phyloP scores from a whole-genome alignment of 2,329 filamentous ascomycete genomes.

The Exutisphaerella laricina region DNA sequence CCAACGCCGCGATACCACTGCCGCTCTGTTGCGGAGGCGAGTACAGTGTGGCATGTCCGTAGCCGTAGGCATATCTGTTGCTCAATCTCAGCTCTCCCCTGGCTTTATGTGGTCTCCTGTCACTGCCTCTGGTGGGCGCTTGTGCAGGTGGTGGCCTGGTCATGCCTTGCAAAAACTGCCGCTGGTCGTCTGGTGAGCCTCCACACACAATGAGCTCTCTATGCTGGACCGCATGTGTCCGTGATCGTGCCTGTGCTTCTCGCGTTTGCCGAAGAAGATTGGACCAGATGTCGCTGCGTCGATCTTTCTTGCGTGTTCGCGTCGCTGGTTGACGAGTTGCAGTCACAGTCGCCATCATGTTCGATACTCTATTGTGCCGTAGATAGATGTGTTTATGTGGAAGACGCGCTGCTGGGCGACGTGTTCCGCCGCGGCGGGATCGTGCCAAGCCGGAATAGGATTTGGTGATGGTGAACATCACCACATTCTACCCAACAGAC shows the following conservation, averaged over 20 bases:
- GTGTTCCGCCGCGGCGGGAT: background rate
- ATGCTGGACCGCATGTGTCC: slow-evolving; percentile 29
- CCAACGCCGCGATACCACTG: slow-evolving; percentile 23
- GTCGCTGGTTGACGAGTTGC: slow-evolving; percentile 10
- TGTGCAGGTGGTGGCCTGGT: slow-evolving; percentile 27
- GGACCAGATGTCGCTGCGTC: slow-evolving; percentile 32
- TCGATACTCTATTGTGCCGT: too few species aligned
- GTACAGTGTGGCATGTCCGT: slow-evolving; percentile 32
- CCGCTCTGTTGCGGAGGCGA: slow-evolving; percentile 27
- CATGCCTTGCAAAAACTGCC: slow-evolving; percentile 25
- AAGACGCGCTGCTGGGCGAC: background rate
- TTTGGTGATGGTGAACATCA: too few species aligned
- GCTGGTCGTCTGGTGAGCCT: slow-evolving; percentile 30
- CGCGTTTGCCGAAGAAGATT: slow-evolving; percentile 32
- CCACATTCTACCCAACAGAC: background rate
- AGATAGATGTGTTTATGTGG: too few species aligned
- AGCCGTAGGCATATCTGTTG: slow-evolving; percentile 33
- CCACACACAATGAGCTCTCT: slow-evolving; percentile 30
- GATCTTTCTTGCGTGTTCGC: slow-evolving; percentile 25
- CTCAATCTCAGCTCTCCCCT: slow-evolving; percentile 31
- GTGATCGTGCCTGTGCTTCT: slow-evolving; percentile 32
- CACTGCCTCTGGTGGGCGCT: slow-evolving; percentile 21
- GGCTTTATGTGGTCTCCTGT: slow-evolving; percentile 20
- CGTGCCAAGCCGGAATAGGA: background rate
- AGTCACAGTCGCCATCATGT: slow-evolving; percentile 15